These are phyloP conservation scores for Fusarium sp. DNA, from an alignment of 2,329 filamentous ascomycete species.

Conservation along the genomic window DNA sequence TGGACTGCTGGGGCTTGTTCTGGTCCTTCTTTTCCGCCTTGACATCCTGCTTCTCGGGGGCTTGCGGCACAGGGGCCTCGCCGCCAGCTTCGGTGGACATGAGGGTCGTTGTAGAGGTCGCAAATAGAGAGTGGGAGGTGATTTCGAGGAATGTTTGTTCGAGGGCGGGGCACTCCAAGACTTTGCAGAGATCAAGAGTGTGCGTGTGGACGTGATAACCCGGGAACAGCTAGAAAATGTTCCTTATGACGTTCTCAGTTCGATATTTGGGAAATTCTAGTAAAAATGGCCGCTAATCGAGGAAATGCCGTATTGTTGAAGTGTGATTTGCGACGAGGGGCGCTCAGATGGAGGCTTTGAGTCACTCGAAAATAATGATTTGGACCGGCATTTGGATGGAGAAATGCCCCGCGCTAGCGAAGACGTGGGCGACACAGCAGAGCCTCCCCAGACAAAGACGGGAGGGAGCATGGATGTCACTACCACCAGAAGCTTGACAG, in stretches of 20 bases:
- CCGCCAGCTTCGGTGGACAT: constrained; percentile 55
- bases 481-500: not conserved
- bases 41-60: constrained; percentile 46
- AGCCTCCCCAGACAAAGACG: constrained; percentile 21
- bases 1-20: constrained; percentile 44
- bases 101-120: constrained; percentile 20
- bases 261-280: not conserved
- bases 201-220: constrained; percentile 11
- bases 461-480: constrained; percentile 7
- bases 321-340: constrained; percentile 26
- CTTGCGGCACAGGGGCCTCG: constrained; percentile 49
- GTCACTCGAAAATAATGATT: constrained; percentile 54
- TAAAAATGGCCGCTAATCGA: constrained; percentile 8
- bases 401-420: constrained; percentile 55
- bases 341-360: constrained; percentile 48
- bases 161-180: constrained; percentile 42
- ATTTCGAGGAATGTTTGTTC: constrained; percentile 33
- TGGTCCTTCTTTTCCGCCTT: constrained; percentile 48
- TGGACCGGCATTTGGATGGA: constrained; percentile 42
- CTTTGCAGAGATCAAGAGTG: constrained; percentile 18
- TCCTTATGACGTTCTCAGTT: not conserved
- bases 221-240: not conserved
- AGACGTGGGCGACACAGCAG: constrained; percentile 25
- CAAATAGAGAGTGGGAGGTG: constrained; percentile 7
- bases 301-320: constrained; percentile 5